Conservation (phyloP, 2,329 filamentous ascomycete species). For the Fusarium caatingaense region DNA sequence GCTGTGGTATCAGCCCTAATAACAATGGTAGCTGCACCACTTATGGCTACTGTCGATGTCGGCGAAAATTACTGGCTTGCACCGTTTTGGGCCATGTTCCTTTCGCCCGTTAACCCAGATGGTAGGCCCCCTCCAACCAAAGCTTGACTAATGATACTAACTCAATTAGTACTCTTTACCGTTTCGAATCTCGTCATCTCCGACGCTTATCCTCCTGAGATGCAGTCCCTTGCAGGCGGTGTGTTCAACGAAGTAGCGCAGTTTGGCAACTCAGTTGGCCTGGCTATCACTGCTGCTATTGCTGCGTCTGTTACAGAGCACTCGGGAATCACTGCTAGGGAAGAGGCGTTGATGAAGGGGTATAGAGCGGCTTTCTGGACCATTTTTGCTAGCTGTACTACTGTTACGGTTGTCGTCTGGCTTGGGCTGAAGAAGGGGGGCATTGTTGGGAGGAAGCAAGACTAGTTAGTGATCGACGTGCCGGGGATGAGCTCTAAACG, state of each 20-base stretch:
- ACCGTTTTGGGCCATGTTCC: slow-evolving; percentile 57
- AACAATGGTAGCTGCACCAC: slow-evolving; percentile 59
- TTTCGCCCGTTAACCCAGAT: slow-evolving; percentile 58
- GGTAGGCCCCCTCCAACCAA: slow-evolving; percentile 41
- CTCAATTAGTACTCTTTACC: slow-evolving; percentile 61
- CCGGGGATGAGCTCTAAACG: neutral
- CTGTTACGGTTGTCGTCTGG: slow-evolving; percentile 49
- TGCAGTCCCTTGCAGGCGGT: slow-evolving; percentile 68
- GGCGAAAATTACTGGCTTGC: slow-evolving; percentile 63
- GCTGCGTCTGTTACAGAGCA: slow-evolving; percentile 58
- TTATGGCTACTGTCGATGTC: slow-evolving; percentile 65
- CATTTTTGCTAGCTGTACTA: slow-evolving; percentile 57
- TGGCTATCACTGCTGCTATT: slow-evolving; percentile 63
- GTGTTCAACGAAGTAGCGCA: slow-evolving; percentile 70
- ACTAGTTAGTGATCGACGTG: slow-evolving; percentile 22
- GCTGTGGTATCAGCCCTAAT: slow-evolving; percentile 56
- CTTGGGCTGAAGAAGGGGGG: slow-evolving; percentile 60
- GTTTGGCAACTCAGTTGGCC: slow-evolving; percentile 65
- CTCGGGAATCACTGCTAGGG: slow-evolving; percentile 39
- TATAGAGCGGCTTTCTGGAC: slow-evolving; percentile 66
- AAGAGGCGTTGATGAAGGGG: slow-evolving; percentile 59
- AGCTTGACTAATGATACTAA: neutral
- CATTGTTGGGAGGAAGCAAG: slow-evolving; percentile 61
- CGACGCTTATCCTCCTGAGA: slow-evolving; percentile 63
- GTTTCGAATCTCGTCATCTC: slow-evolving; percentile 66